Percentiles rank a stretch among this genome's conserved stretches.
Conservation (phyloP, 176 grass and related monocot genomes). For the Zoysia pacifica region DNA sequence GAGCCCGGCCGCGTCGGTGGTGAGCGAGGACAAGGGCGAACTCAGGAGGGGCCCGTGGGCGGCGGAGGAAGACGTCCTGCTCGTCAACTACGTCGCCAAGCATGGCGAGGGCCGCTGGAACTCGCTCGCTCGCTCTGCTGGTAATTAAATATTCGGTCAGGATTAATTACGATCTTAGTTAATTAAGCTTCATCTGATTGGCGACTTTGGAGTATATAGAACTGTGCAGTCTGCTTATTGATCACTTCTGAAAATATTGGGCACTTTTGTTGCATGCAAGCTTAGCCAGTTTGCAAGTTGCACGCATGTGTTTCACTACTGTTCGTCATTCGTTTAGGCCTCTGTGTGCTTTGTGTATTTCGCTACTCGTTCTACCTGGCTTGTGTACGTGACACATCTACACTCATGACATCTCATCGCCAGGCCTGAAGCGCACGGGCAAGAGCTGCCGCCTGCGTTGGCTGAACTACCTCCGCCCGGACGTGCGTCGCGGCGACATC, state of each 20-base stretch:
- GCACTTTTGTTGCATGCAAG: neutral
- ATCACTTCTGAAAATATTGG: conserved; percentile 29
- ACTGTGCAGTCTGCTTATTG: neutral
- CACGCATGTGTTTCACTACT: neutral
- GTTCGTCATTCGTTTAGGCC: neutral
- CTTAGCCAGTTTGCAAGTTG: neutral
- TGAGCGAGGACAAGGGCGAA: conserved; percentile 42
- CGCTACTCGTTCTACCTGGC: neutral
- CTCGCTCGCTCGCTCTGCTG: conserved; percentile 77
- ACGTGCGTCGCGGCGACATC: conserved; percentile 95
- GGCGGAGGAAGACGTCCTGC: conserved; percentile 68
- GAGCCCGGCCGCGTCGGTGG: neutral
- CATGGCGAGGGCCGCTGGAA: conserved; percentile 94
- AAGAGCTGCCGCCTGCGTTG: conserved; percentile 97
- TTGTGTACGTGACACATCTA: neutral
- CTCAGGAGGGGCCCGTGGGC: conserved; percentile 82
- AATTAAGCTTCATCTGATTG: too few species aligned
- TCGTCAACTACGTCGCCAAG: conserved; percentile 67
- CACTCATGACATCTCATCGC: neutral
- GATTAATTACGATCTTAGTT: too few species aligned
- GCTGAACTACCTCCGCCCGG: conserved; percentile 96
- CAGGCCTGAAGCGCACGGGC: conserved; percentile 74
- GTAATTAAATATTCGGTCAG: conserved; percentile 1
- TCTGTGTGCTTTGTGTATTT: neutral
- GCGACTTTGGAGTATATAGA: too few species aligned